Evolutionary conservation across 441 rosid genomes (phyloP).

Genomic region (Breynia disticha): DNA sequence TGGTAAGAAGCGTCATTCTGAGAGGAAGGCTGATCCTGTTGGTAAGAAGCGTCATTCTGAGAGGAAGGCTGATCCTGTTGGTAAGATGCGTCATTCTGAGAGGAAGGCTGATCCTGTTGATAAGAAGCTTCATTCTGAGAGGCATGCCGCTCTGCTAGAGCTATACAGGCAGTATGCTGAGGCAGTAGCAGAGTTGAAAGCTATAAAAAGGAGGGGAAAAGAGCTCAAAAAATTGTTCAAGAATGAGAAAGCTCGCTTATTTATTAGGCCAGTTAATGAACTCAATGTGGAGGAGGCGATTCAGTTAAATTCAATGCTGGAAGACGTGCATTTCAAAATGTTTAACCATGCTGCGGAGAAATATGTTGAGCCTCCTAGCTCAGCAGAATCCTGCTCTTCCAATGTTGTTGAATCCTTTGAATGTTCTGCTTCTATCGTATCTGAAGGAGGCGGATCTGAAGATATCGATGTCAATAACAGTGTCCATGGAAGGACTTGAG

Average conservation of each 20-base stretch:
- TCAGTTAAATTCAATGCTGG: neutral
- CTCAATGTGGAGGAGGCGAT: conserved; percentile 15
- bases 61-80: conserved; percentile 6
- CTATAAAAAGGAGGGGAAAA: conserved; percentile 11
- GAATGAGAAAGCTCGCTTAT: neutral
- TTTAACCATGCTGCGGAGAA: neutral
- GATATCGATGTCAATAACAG: neutral
- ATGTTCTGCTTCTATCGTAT: neutral
- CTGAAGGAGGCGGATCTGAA: neutral
- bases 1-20: neutral
- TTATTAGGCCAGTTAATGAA: conserved; percentile 11
- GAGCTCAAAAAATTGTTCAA: conserved; percentile 1
- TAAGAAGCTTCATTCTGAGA: neutral
- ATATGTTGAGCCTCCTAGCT: neutral
- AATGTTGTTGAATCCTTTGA: neutral
- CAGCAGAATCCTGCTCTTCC: neutral
- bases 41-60: neutral
- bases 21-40: conserved; percentile 6
- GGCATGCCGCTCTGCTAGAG: conserved; percentile 10
- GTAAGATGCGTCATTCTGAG: neutral
- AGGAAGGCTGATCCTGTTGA: conserved; percentile 7
- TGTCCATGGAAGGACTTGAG: neutral
- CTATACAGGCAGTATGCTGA: conserved; percentile 14
- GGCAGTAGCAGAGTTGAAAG: conserved; percentile 12
- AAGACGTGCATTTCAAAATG: neutral